Conservation (phyloP, 345 rosid species). For the Anacardium occidentale region DNA sequence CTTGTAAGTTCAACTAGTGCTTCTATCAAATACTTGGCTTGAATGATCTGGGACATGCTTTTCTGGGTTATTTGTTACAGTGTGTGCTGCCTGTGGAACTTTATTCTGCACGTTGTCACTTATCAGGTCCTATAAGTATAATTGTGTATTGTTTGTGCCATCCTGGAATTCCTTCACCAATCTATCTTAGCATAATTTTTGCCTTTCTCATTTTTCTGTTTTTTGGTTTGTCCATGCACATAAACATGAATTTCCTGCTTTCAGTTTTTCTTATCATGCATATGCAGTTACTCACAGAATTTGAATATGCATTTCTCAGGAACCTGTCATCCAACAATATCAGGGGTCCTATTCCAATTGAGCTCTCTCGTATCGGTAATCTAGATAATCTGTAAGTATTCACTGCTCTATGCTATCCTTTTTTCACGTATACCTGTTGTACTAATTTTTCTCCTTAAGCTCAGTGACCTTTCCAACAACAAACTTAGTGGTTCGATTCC, state of each 20-base stretch:
- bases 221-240: background rate
- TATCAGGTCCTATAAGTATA: background rate
- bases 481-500: conserved; percentile 80
- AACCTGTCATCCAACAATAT: conserved; percentile 82
- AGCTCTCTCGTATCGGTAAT: conserved; percentile 88
- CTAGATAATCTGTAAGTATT: conserved; percentile 81
- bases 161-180: background rate
- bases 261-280: background rate
- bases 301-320: conserved; percentile 29
- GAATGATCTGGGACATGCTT: background rate
- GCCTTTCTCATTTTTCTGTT: background rate
- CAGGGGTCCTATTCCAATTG: conserved; percentile 74
- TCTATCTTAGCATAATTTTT: background rate
- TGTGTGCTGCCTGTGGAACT: background rate
- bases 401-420: conserved; percentile 3
- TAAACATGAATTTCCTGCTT: background rate
- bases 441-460: background rate
- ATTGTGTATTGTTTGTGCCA: background rate
- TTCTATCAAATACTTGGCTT: background rate
- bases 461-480: conserved; percentile 86
- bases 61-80: background rate
- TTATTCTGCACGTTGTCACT: background rate
- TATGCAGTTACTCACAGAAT: background rate
- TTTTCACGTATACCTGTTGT: conserved; percentile 13
- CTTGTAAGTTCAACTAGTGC: conserved; percentile 54